A percentile compares a stretch with the other conserved stretches of the same genome.
Conservation (phyloP, 2,329 filamentous ascomycete genomes). For the Hypoxylon sp. region DNA sequence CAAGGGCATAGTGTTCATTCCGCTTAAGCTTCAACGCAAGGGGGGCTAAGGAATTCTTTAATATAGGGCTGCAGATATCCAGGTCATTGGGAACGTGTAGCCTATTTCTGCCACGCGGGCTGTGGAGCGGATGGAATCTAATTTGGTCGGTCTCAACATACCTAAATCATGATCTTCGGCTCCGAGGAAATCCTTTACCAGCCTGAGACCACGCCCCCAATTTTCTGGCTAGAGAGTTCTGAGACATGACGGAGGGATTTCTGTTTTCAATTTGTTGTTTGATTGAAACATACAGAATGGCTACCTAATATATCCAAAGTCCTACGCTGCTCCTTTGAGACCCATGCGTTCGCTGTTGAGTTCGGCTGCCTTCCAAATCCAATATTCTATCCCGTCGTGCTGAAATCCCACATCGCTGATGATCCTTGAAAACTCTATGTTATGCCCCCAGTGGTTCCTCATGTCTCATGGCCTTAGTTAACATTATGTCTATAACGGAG, state of each 20-base stretch:
- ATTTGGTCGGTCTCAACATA: background rate
- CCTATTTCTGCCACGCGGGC: background rate
- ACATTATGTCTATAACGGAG: conserved; percentile 13
- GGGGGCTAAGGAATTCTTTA: background rate
- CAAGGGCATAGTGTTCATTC: background rate
- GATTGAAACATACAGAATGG: background rate
- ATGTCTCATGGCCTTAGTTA: conserved; percentile 13
- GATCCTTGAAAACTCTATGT: background rate
- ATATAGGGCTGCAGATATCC: conserved; percentile 5
- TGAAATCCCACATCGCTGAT: background rate
- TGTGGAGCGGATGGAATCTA: background rate
- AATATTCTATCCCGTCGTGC: background rate
- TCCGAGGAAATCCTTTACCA: background rate
- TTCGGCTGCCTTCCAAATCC: background rate
- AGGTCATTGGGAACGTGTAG: background rate
- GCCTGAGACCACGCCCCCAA: background rate
- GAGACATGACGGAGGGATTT: background rate
- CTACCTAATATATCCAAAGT: background rate
- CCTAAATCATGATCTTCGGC: background rate
- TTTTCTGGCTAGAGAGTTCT: conserved; percentile 1
- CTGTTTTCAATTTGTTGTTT: background rate
- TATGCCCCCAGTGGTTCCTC: background rate
- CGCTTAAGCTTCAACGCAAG: background rate
- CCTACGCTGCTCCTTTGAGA: background rate
- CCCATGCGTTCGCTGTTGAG: background rate